Percentiles rank a stretch among this genome's conserved stretches.
Conservation (phyloP, 352 stramenopile species). For the Pythium apleroticum region DNA sequence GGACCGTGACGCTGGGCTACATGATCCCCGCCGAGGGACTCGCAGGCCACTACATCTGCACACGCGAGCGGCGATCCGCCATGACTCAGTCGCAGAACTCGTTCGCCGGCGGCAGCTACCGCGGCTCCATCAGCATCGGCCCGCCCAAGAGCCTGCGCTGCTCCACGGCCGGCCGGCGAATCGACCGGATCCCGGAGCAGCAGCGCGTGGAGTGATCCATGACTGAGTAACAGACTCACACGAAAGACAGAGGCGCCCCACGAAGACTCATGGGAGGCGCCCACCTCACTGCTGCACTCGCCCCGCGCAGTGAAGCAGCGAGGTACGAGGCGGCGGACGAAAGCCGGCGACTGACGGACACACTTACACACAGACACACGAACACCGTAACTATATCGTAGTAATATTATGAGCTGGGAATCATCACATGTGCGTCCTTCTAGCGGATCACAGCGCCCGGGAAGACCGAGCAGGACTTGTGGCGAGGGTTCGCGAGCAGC, state of each 20-base stretch:
- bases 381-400: slow-evolving; percentile 17
- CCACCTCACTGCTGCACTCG: background rate
- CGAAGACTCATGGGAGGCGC: background rate
- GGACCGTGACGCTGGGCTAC: slow-evolving; percentile 73
- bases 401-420: slow-evolving; percentile 27
- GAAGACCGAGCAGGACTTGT: slow-evolving; percentile 6
- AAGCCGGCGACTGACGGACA: background rate
- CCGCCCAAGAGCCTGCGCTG: slow-evolving; percentile 56
- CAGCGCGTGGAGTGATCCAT: slow-evolving; percentile 66
- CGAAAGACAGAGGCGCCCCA: background rate
- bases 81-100: slow-evolving; percentile 49
- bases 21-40: slow-evolving; percentile 64
- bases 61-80: slow-evolving; percentile 46
- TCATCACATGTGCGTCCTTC: background rate
- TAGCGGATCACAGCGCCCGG: slow-evolving; percentile 24
- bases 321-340: background rate
- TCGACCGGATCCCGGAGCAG: slow-evolving; percentile 66
- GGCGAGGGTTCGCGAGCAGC: slow-evolving; percentile 13
- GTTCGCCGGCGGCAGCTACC: slow-evolving; percentile 75
- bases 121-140: slow-evolving; percentile 67
- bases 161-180: slow-evolving; percentile 41
- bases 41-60: slow-evolving; percentile 83
- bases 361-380: background rate
- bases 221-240: background rate
- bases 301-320: background rate